phyloP scores from a whole-genome alignment of 2,329 filamentous ascomycete species.

The Colletotrichum sp. region DNA sequence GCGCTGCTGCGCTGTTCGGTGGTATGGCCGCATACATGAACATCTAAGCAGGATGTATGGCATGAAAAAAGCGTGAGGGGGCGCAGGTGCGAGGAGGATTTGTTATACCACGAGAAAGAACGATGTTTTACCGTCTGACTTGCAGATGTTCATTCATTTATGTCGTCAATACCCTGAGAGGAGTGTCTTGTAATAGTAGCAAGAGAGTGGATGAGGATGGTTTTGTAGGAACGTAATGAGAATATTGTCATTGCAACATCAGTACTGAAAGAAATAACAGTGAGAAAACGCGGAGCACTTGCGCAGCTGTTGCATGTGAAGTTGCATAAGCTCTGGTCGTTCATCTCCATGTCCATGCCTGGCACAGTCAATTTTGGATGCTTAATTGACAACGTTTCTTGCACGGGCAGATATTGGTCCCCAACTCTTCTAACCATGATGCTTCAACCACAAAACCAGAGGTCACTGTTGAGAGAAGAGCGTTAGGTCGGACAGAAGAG shows the following conservation, averaged over 20 bases:
- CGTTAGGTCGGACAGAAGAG: not conserved
- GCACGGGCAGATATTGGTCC: too few relatives aligned
- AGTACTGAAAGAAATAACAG: not conserved
- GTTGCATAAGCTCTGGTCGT: too few relatives aligned
- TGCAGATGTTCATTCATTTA: not conserved
- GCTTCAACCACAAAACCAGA: too few relatives aligned
- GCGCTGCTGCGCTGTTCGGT: constrained; percentile 51
- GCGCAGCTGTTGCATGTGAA: too few relatives aligned
- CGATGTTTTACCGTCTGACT: not conserved
- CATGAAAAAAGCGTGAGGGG: accelerated
- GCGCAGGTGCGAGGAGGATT: not conserved
- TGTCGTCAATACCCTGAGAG: not conserved
- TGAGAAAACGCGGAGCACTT: too few relatives aligned
- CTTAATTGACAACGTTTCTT: too few relatives aligned
- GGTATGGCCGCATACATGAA: constrained; percentile 39
- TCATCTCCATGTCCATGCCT: too few relatives aligned
- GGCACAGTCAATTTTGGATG: too few relatives aligned
- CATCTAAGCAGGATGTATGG: not conserved
- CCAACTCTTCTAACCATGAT: too few relatives aligned
- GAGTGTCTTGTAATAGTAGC: not conserved
- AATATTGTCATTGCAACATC: not conserved
- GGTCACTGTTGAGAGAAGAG: accelerated
- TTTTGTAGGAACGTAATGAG: not conserved
- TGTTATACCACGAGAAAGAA: not conserved
- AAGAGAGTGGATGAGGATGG: not conserved